These are phyloP conservation scores for Posidonia australis DNA, from an alignment of 106 monocot genomes.

Conservation along the genomic window DNA sequence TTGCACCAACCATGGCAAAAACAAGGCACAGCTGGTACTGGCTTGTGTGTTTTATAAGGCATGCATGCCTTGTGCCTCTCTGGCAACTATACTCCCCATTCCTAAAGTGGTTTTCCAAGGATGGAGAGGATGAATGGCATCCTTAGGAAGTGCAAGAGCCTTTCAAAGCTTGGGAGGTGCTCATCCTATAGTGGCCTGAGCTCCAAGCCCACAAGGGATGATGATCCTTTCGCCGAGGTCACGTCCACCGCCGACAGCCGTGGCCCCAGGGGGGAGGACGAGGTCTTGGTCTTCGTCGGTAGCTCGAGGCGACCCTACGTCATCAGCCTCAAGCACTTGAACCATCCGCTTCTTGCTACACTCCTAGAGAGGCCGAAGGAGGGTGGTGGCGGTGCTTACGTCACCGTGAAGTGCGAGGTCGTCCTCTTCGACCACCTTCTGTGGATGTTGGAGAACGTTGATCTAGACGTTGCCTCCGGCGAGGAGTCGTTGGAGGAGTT, in stretches of 20 bases:
- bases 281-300: constrained; percentile 64
- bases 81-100: neutral
- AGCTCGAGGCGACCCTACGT: constrained; percentile 58
- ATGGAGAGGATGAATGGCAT: constrained; percentile 61
- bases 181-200: constrained; percentile 39
- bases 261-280: constrained; percentile 7
- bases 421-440: constrained; percentile 86
- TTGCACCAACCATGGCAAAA: constrained; percentile 9
- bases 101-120: too few relatives aligned
- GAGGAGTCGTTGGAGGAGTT: constrained; percentile 38
- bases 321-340: constrained; percentile 46
- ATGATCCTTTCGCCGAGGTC: constrained; percentile 5
- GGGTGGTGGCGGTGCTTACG: constrained; percentile 1
- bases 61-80: neutral
- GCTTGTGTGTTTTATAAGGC: neutral
- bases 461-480: constrained; percentile 9
- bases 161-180: constrained; percentile 36
- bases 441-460: constrained; percentile 80
- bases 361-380: constrained; percentile 37
- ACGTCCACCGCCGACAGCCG: neutral
- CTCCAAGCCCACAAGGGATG: constrained; percentile 34
- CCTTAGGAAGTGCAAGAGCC: constrained; percentile 75
- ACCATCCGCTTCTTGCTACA: constrained; percentile 56
- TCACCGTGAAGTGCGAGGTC: constrained; percentile 67
- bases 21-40: neutral